phyloP scores from a whole-genome alignment of 2,329 filamentous ascomycete genomes.

The Xylariaceae sp. region DNA sequence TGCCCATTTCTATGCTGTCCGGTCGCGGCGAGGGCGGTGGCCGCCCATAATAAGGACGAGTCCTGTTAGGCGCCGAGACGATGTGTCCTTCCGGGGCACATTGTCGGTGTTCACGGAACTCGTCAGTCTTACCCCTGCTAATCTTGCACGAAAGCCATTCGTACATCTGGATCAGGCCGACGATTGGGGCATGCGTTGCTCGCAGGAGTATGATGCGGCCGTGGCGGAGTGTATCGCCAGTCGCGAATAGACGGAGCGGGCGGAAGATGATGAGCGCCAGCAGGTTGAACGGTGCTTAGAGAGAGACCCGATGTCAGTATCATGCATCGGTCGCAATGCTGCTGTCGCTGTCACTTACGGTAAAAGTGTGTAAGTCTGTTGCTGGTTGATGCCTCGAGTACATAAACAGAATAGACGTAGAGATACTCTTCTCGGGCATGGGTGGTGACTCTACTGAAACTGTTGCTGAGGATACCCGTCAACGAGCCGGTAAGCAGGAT shows the following conservation, averaged over 20 bases:
- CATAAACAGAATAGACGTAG: conserved; percentile 65
- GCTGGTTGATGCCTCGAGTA: conserved; percentile 60
- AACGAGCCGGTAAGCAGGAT: conserved; percentile 74
- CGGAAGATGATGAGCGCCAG: conserved; percentile 66
- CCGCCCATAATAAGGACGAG: conserved; percentile 24
- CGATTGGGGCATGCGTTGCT: conserved; percentile 60
- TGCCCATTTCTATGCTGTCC: conserved; percentile 23
- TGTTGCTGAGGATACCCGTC: conserved; percentile 73
- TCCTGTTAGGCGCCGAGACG: conserved; percentile 22
- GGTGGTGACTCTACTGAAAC: conserved; percentile 59
- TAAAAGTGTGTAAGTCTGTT: conserved; percentile 66
- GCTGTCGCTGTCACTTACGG: conserved; percentile 31
- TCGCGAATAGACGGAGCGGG: conserved; percentile 62
- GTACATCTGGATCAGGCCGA: conserved; percentile 63
- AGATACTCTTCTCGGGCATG: conserved; percentile 70
- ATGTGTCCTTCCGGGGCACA: conserved; percentile 23
- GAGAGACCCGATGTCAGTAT: conserved; percentile 7
- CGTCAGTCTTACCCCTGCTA: conserved; percentile 40
- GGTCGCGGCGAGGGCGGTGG: conserved; percentile 23
- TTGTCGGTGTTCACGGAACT: conserved; percentile 42
- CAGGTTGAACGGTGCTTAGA: conserved; percentile 59
- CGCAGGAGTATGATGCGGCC: conserved; percentile 58
- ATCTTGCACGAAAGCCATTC: conserved; percentile 46
- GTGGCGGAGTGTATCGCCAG: conserved; percentile 56
- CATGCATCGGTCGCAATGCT: not conserved